Conservation (phyloP, 768 basidiomycete species). For the Collybiopsis luxurians region DNA sequence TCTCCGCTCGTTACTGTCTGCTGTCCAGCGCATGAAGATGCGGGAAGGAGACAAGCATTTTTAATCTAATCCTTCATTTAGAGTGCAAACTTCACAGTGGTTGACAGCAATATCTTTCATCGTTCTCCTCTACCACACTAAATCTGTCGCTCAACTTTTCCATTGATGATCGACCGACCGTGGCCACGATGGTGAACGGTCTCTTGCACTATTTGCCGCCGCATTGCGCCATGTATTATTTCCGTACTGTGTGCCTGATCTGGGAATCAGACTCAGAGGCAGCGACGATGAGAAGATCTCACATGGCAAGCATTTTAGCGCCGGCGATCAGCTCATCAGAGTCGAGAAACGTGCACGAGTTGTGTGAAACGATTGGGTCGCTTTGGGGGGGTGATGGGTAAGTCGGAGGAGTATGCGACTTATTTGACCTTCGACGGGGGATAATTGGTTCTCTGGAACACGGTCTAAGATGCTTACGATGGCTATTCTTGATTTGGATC, state of each 20-base stretch:
- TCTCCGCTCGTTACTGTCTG: too few species aligned
- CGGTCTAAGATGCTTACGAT: slow-evolving; percentile 83
- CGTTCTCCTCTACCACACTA: slow-evolving; percentile 51
- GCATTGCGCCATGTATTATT: slow-evolving; percentile 69
- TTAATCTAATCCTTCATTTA: slow-evolving; percentile 28
- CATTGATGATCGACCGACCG: slow-evolving; percentile 53
- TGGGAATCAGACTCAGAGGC: slow-evolving; percentile 89
- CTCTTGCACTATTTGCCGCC: slow-evolving; percentile 73
- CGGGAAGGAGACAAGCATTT: too few species aligned
- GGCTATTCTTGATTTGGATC: slow-evolving; percentile 72
- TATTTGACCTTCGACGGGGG: too few species aligned
- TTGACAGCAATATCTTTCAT: slow-evolving; percentile 60
- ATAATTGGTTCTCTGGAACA: slow-evolving; percentile 76
- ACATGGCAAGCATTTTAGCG: slow-evolving; percentile 80
- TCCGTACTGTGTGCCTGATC: slow-evolving; percentile 74
- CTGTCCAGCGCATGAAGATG: too few species aligned
- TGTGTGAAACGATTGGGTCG: slow-evolving; percentile 87
- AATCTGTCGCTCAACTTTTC: slow-evolving; percentile 49
- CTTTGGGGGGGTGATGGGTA: slow-evolving; percentile 83
- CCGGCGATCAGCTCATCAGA: slow-evolving; percentile 62
- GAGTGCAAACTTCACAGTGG: slow-evolving; percentile 64
- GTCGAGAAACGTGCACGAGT: slow-evolving; percentile 43
- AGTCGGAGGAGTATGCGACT: too few species aligned
- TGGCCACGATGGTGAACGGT: slow-evolving; percentile 62
- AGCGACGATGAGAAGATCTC: slow-evolving; percentile 45